Conservation (phyloP, 345 rosid genomes). For the Citrus trifoliata region DNA sequence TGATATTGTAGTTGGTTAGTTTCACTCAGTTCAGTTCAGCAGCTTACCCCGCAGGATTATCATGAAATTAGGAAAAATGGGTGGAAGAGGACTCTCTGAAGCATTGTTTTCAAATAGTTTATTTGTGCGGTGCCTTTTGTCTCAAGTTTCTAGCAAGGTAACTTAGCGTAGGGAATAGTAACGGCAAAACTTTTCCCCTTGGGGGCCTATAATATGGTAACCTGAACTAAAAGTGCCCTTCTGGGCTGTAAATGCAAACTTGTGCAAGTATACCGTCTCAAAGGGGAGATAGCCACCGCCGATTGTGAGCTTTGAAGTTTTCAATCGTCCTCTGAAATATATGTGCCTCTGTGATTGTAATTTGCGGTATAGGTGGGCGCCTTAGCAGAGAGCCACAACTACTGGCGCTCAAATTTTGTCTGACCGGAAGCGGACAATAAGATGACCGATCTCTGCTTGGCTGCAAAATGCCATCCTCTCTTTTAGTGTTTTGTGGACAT, state of each 20-base stretch:
- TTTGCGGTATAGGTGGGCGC: neutral
- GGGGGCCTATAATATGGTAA: no score
- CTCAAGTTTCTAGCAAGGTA: neutral
- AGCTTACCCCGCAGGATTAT: no score
- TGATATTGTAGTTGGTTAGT: no score
- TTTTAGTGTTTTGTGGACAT: neutral
- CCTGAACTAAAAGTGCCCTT: no score
- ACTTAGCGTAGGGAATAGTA: neutral
- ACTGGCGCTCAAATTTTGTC: neutral
- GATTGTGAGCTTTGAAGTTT: no score
- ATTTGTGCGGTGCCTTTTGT: no score
- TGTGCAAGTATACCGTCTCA: no score
- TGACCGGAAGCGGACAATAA: neutral
- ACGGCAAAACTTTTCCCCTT: no score
- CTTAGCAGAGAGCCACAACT: neutral
- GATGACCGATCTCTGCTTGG: neutral
- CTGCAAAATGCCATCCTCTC: neutral
- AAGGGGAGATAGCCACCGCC: fast-evolving
- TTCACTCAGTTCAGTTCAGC: neutral
- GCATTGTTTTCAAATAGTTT: neutral
- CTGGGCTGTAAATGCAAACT: no score
- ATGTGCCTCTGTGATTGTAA: neutral
- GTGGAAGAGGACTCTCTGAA: neutral
- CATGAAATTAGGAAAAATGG: neutral
- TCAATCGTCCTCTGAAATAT: neutral